Conservation (phyloP, 2,329 filamentous ascomycete genomes). For the Boeremia lycopersici region DNA sequence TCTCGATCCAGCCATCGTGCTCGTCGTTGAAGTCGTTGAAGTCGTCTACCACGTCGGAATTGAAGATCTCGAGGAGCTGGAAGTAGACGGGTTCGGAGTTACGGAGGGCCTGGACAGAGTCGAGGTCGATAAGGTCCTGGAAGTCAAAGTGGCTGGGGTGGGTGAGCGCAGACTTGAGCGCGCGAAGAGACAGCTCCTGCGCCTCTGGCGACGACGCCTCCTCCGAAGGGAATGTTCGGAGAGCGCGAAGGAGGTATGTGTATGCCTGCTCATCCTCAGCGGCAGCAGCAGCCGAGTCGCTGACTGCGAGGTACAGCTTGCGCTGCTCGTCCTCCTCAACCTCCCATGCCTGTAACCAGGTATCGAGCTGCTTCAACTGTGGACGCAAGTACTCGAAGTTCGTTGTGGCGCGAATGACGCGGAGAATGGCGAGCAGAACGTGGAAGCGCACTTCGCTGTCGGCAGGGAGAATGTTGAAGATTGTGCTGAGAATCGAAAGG, state of each 20-base stretch:
- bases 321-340: constrained; percentile 81
- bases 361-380: constrained; percentile 80
- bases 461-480: constrained; percentile 90
- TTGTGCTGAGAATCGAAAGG: constrained; percentile 87
- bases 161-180: constrained; percentile 70
- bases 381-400: constrained; percentile 81
- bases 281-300: constrained; percentile 78
- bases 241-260: constrained; percentile 75
- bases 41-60: constrained; percentile 90
- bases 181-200: constrained; percentile 65
- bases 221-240: constrained; percentile 74
- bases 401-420: constrained; percentile 72
- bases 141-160: constrained; percentile 73
- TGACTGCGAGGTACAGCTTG: constrained; percentile 81
- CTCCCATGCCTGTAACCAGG: constrained; percentile 84
- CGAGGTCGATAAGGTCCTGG: constrained; percentile 71
- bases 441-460: constrained; percentile 80
- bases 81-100: constrained; percentile 84
- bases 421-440: constrained; percentile 86
- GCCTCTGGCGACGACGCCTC: constrained; percentile 61
- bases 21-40: constrained; percentile 95
- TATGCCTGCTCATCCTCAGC: constrained; percentile 78
- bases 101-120: constrained; percentile 83
- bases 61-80: constrained; percentile 94
- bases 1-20: constrained; percentile 83